A percentile compares a stretch with the other conserved stretches of the same genome.
phyloP scores from a whole-genome alignment of 495 filamentous ascomycete genomes.

The Clohesyomyces aquaticus region DNA sequence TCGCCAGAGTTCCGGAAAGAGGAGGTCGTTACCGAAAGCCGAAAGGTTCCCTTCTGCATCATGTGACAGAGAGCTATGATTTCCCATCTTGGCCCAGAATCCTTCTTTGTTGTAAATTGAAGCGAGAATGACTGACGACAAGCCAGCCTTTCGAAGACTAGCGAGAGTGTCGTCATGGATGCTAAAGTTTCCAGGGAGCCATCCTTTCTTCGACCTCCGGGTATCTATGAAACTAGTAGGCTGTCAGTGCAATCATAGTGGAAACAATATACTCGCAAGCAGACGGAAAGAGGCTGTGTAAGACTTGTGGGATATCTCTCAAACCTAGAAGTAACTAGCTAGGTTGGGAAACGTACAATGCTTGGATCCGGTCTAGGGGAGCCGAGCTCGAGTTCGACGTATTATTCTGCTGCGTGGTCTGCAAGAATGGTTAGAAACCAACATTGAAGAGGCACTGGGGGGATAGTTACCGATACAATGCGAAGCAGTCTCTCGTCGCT shows the following conservation, averaged over 20 bases:
- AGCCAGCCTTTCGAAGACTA: conserved; percentile 12
- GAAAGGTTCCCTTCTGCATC: conserved; percentile 1
- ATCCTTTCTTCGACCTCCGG: not conserved
- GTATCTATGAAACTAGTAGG: conserved; percentile 8
- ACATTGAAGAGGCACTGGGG: no score
- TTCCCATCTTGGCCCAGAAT: conserved; percentile 24
- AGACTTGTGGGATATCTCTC: no score
- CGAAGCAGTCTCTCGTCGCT: no score
- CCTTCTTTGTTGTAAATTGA: conserved; percentile 6
- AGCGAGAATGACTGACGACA: conserved; percentile 4
- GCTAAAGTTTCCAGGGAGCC: conserved; percentile 19
- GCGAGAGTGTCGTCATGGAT: not conserved
- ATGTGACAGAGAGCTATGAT: not conserved
- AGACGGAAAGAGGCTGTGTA: no score
- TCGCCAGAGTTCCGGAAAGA: no score
- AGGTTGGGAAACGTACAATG: not conserved
- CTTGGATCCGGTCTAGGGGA: not conserved
- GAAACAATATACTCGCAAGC: no score
- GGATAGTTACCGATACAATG: no score
- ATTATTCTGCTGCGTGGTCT: not conserved
- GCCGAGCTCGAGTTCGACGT: not conserved
- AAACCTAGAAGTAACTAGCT: no score
- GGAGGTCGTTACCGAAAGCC: conserved; percentile 28
- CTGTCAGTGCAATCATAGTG: not conserved
- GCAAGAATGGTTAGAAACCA: no score